Evolutionary conservation across 2,329 filamentous ascomycete genomes (phyloP).

Genomic region (Coniochaeta sp.): DNA sequence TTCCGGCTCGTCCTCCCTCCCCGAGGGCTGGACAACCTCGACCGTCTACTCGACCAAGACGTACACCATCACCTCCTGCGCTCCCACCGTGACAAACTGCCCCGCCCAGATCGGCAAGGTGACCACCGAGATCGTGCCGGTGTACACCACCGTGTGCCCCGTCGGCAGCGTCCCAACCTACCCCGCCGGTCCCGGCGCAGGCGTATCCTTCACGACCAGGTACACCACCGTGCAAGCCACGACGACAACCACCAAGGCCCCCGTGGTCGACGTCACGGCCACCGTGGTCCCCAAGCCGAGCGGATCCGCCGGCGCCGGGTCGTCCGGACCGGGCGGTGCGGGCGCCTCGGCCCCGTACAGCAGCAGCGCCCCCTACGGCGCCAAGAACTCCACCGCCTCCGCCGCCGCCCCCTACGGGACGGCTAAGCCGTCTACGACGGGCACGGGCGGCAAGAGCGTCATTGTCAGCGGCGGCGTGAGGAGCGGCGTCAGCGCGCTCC

Average conservation of each 20-base stretch:
- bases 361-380: background rate
- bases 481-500: background rate
- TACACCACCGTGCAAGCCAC: slow-evolving; percentile 1
- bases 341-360: background rate
- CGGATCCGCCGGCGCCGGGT: background rate
- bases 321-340: background rate
- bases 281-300: background rate
- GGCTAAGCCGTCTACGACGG: background rate
- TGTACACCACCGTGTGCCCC: slow-evolving; percentile 27
- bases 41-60: slow-evolving; percentile 24
- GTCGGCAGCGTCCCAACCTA: slow-evolving; percentile 3
- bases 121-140: slow-evolving; percentile 21
- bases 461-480: background rate
- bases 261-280: background rate
- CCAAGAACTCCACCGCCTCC: background rate
- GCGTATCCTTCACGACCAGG: background rate
- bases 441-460: background rate
- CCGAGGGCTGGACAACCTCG: slow-evolving; percentile 13
- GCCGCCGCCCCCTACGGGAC: background rate
- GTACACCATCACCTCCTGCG: slow-evolving; percentile 24
- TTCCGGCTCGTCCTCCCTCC: slow-evolving; percentile 3
- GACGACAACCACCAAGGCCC: background rate
- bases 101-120: slow-evolving; percentile 26
- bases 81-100: slow-evolving; percentile 27
- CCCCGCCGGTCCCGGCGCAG: background rate